Conservation (phyloP, 2,329 filamentous ascomycete genomes). For the Fusarium siculi region DNA sequence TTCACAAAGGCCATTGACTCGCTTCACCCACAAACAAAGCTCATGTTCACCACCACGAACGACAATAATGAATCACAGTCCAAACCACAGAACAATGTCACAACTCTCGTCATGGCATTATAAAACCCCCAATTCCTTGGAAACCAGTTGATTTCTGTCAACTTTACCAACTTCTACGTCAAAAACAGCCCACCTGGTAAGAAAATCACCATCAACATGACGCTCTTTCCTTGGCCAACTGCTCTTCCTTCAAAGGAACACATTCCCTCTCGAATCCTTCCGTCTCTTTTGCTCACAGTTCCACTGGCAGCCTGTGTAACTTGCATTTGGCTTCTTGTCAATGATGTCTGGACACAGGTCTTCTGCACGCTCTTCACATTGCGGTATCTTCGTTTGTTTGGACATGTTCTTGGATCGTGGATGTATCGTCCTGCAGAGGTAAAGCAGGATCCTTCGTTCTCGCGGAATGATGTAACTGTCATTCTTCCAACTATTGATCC, state of each 20-base stretch:
- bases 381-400: slow-evolving; percentile 58
- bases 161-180: not conserved
- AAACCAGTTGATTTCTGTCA: not conserved
- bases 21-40: not conserved
- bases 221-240: not conserved
- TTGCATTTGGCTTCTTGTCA: slow-evolving; percentile 22
- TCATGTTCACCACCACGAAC: not conserved
- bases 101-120: not conserved
- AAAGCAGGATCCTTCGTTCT: slow-evolving; percentile 45
- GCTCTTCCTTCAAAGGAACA: not conserved
- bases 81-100: not conserved
- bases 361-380: slow-evolving; percentile 47
- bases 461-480: slow-evolving; percentile 57
- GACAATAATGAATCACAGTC: not conserved
- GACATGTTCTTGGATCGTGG: slow-evolving; percentile 55
- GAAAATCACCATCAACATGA: not conserved
- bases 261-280: not conserved
- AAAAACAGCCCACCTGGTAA: not conserved
- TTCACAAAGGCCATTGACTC: not conserved
- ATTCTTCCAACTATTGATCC: slow-evolving; percentile 64
- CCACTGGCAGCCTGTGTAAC: not conserved
- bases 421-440: slow-evolving; percentile 51
- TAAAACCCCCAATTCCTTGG: not conserved
- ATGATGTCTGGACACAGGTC: slow-evolving; percentile 24
- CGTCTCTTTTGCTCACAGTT: not conserved